phyloP scores from a whole-genome alignment of 2,329 filamentous ascomycete genomes.

The Bipolaris cookei region DNA sequence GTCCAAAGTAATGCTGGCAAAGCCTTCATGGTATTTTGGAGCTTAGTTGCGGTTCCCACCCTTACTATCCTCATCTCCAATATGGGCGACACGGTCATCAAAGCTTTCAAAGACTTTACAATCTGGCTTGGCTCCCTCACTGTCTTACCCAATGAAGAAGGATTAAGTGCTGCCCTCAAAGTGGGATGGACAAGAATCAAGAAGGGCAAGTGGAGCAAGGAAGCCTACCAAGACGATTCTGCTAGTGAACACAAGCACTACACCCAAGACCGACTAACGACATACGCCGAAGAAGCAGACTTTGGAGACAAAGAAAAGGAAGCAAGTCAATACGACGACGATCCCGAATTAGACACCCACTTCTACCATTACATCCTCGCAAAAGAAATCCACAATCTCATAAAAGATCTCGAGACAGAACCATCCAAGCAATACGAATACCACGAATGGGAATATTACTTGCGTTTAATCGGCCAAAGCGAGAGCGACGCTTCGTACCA shows the following conservation, averaged over 20 bases:
- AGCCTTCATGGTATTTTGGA: conserved; percentile 65
- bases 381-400: conserved; percentile 53
- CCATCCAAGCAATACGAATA: conserved; percentile 52
- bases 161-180: conserved; percentile 46
- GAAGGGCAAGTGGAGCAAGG: conserved; percentile 27
- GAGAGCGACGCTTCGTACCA: conserved; percentile 51
- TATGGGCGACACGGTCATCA: conserved; percentile 63
- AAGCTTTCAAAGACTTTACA: conserved; percentile 60
- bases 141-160: conserved; percentile 59
- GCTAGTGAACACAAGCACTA: conserved; percentile 20
- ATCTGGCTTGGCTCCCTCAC: conserved; percentile 63
- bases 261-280: conserved; percentile 42
- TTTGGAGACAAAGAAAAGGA: conserved; percentile 48
- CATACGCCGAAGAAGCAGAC: conserved; percentile 52
- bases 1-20: conserved; percentile 58
- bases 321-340: conserved; percentile 52
- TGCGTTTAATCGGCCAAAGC: conserved; percentile 48
- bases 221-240: conserved; percentile 9
- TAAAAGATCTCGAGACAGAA: conserved; percentile 50
- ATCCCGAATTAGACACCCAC: conserved; percentile 55
- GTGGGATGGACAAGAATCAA: conserved; percentile 34
- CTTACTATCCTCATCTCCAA: conserved; percentile 62
- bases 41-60: conserved; percentile 60
- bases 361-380: conserved; percentile 59
- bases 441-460: conserved; percentile 50